These are phyloP conservation scores for Pogostemon cablin DNA, from an alignment of 257 asterid species.

Conservation along the genomic window DNA sequence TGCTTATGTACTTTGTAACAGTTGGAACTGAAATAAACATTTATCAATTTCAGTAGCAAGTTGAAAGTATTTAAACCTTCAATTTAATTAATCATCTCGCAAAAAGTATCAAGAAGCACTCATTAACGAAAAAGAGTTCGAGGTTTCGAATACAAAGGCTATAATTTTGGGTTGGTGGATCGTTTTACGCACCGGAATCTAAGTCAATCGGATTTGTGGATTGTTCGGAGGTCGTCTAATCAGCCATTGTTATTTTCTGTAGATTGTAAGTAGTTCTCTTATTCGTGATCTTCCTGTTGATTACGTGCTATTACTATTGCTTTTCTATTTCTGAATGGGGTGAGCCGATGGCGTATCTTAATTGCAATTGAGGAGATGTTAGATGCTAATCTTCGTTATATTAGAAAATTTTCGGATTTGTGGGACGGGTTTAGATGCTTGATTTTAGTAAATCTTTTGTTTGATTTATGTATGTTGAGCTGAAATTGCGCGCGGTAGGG, in stretches of 20 bases:
- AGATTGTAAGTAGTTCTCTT: slow-evolving; percentile 38
- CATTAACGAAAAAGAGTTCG: slow-evolving; percentile 27
- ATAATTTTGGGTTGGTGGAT: slow-evolving; percentile 54
- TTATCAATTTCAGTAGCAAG: too few relatives aligned
- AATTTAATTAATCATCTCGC: background rate
- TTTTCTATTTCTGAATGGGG: background rate
- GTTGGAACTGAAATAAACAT: too few relatives aligned
- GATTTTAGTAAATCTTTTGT: too few relatives aligned
- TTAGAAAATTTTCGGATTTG: background rate
- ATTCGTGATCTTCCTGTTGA: background rate
- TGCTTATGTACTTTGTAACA: too few relatives aligned
- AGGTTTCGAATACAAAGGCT: background rate
- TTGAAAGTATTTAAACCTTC: slow-evolving; percentile 24
- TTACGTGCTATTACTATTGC: background rate
- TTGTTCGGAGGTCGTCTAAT: slow-evolving; percentile 35
- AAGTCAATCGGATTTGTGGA: slow-evolving; percentile 55
- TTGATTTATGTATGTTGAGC: background rate
- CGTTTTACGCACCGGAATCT: slow-evolving; percentile 38
- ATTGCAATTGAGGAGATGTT: background rate
- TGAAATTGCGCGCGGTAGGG: background rate
- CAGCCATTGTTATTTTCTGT: background rate
- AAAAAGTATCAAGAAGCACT: background rate
- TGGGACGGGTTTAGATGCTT: background rate
- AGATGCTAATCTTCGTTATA: background rate
- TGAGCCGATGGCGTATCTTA: background rate